These are phyloP conservation scores for Sarocladium kiliense DNA, from an alignment of 2,329 filamentous ascomycete genomes.

Conservation along the genomic window DNA sequence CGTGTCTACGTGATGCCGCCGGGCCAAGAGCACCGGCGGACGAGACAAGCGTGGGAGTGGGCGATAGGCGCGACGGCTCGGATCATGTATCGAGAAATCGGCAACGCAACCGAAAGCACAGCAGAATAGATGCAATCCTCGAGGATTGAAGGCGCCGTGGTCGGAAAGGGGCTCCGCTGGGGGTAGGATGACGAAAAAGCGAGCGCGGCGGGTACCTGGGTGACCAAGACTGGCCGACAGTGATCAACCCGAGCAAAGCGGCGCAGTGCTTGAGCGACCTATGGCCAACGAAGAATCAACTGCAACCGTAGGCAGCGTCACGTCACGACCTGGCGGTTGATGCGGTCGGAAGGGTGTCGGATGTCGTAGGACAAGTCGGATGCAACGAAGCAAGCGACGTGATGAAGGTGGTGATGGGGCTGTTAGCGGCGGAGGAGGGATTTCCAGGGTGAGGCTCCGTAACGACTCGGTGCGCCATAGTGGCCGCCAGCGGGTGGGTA, in stretches of 20 bases:
- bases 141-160: background rate
- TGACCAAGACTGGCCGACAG: background rate
- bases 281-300: background rate
- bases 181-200: conserved; percentile 8
- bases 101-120: background rate
- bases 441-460: conserved; percentile 7
- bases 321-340: background rate
- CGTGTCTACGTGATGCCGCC: conserved; percentile 28
- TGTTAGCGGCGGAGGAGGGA: conserved; percentile 6
- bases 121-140: background rate
- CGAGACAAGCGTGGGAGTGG: conserved; percentile 18
- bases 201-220: conserved; percentile 2
- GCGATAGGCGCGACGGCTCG: conserved; percentile 13
- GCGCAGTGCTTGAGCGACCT: background rate
- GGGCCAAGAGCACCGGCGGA: conserved; percentile 21
- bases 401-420: conserved; percentile 1
- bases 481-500: background rate
- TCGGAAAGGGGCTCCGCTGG: conserved; percentile 6
- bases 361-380: background rate
- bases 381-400: conserved; percentile 2
- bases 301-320: background rate
- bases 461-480: background rate
- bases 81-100: conserved; percentile 11
- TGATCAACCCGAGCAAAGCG: background rate
- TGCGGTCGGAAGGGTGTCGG: background rate